Base-by-base conservation (phyloP, 768 basidiomycete genomes). In the Rossbeevera mucosa region DNA sequence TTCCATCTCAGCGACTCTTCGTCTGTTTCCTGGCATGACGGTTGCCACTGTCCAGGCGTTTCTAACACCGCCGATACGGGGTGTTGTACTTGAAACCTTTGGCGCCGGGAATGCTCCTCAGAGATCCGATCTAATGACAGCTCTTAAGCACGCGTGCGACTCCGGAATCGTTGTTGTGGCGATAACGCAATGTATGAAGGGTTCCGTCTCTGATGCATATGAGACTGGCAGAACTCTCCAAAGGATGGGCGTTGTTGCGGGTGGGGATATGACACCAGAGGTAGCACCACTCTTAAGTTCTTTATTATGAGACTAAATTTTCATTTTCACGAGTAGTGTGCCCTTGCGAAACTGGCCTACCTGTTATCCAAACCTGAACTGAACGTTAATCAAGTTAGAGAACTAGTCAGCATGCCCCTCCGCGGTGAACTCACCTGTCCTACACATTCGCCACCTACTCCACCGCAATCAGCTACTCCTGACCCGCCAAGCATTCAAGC, bases 191-290 rank as follows among this genome's bases (percentile, higher is more conserved):
- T 96, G 94, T 64, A 64, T 82, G 14, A 92, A 86, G 65, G 94
- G 94, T 7, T 78, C 86, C 4, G 94, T 97, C 8, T 87, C 86
- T 8, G 83, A 87, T 60, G 83, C 85, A 14, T 94, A 94, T 59
- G 84, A 88, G 70, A 86, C 88, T 12, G 91, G 88, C 4, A 74
- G 85, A 58, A 78, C 80, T 3, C 73, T 94, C 20, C 72, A 83
- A 29, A 76, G 81, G 44, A 78, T 74, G n/a, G 92, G 93, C 0
- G 85, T 94, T 18, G 80, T 94, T 12, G 78, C 89, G 0, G 93
- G 93, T 6, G 82, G 81, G 24, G 94, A 96, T 67, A 94, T 95
- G 93, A 96, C 94, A 1, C 90, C 92, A n/a, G 92, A 95, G 80
- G 91, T 90, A 53, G 53, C 36, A 5, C 16, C 1, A 22, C 24